Evolutionary conservation across 73 alveolate genomes (phyloP).

Genomic region (Symbiodinium natans): DNA sequence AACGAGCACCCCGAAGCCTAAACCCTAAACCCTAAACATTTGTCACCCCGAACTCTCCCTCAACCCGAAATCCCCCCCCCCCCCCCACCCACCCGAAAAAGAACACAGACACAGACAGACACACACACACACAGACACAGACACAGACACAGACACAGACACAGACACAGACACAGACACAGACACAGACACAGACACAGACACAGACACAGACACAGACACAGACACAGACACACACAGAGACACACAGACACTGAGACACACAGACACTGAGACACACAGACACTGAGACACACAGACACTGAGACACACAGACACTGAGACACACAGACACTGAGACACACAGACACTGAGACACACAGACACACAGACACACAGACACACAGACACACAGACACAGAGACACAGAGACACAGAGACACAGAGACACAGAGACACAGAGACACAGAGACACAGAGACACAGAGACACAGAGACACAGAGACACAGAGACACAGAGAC

Average conservation of each 20-base stretch:
- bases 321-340: slow-evolving; percentile 1
- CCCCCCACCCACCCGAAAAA: background rate
- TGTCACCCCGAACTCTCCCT: no score
- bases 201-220: background rate
- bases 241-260: background rate
- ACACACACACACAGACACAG: background rate
- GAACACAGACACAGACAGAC: background rate
- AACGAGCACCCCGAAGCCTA: no score
- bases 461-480: slow-evolving; percentile 6
- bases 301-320: background rate
- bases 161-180: background rate
- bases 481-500: slow-evolving; percentile 7
- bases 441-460: background rate
- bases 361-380: slow-evolving; percentile 23
- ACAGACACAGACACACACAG: background rate
- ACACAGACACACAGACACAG: slow-evolving; percentile 12
- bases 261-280: background rate
- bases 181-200: background rate
- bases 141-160: background rate
- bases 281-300: background rate
- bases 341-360: background rate
- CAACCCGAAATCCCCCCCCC: no score
- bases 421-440: background rate
- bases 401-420: background rate
- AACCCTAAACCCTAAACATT: no score